phyloP scores from a whole-genome alignment of 2,329 filamentous ascomycete species.

The Trichophyton mentagrophytes region DNA sequence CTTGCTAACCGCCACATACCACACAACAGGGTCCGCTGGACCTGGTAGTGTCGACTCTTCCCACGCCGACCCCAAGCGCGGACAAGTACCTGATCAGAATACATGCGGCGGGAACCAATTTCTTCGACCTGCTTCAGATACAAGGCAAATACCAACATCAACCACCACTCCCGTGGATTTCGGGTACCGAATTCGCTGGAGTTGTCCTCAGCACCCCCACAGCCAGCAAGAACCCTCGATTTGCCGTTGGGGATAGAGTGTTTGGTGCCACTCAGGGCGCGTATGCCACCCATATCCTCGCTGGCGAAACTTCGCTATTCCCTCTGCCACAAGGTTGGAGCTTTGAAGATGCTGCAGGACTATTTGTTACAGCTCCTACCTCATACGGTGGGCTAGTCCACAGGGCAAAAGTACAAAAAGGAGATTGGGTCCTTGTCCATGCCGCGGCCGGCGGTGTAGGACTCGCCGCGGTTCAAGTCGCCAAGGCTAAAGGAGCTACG shows the following conservation, averaged over 20 bases:
- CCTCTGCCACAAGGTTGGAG: conserved; percentile 71
- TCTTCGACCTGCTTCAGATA: conserved; percentile 93
- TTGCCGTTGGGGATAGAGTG: conserved; percentile 65
- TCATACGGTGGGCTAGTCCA: conserved; percentile 73
- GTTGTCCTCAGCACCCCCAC: conserved; percentile 56
- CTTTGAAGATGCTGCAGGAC: conserved; percentile 69
- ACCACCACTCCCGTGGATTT: conserved; percentile 74
- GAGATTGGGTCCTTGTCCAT: conserved; percentile 81
- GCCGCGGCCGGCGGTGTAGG: conserved; percentile 88
- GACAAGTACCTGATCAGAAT: conserved; percentile 79
- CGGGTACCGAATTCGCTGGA: conserved; percentile 79
- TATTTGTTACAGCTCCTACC: conserved; percentile 87
- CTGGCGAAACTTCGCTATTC: conserved; percentile 53
- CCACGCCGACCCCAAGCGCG: conserved; percentile 57
- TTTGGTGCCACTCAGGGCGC: conserved; percentile 80
- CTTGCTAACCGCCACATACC: neutral
- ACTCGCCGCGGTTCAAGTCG: conserved; percentile 81
- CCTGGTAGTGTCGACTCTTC: conserved; percentile 60
- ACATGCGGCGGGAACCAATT: conserved; percentile 80
- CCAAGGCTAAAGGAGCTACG: conserved; percentile 79
- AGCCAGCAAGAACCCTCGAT: conserved; percentile 42
- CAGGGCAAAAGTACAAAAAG: conserved; percentile 61
- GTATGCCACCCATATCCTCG: conserved; percentile 64
- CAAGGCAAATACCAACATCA: conserved; percentile 93
- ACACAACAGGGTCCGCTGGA: conserved; percentile 57